Percentiles rank a stretch among this genome's conserved stretches.
phyloP scores from a whole-genome alignment of 1,284 basidiomycete genomes.

The Tilletia horrida region DNA sequence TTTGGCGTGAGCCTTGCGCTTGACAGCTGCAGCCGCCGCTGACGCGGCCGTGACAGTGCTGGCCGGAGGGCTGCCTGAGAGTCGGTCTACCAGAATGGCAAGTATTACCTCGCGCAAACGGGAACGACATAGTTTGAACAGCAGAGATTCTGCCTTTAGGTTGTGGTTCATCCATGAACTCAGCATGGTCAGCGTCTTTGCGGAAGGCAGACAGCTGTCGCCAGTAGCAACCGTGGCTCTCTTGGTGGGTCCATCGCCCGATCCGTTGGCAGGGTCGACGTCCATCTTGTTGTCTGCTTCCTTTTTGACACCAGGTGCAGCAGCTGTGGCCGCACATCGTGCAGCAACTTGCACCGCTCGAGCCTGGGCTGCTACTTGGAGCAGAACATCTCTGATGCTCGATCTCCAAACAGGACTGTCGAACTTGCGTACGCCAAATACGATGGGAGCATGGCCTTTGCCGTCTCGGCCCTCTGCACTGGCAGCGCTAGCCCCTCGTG shows the following conservation, averaged over 20 bases:
- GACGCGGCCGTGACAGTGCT: constrained; percentile 17
- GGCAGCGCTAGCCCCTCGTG: constrained; percentile 12
- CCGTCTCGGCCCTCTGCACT: constrained; percentile 1
- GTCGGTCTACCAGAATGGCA: constrained; percentile 31
- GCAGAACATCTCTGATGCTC: constrained; percentile 63
- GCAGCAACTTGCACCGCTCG: constrained; percentile 33
- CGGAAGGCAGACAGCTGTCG: constrained; percentile 27
- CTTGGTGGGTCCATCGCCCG: background rate
- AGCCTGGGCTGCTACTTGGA: constrained; percentile 68
- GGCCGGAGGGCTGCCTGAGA: constrained; percentile 13
- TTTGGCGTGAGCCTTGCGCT: constrained; percentile 21
- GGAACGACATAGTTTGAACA: constrained; percentile 41
- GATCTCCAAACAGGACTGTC: constrained; percentile 60
- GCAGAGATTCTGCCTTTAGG: constrained; percentile 29
- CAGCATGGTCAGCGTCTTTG: constrained; percentile 33
- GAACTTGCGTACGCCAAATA: constrained; percentile 45
- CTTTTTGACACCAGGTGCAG: constrained; percentile 19
- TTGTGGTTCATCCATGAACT: constrained; percentile 45
- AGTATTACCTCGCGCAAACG: constrained; percentile 33
- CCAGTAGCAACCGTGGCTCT: background rate
- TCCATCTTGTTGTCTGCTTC: background rate
- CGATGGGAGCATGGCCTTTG: constrained; percentile 11
- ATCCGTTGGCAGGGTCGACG: constrained; percentile 12
- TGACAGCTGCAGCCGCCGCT: background rate
- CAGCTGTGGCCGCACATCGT: background rate